Evolutionary conservation across 441 rosid species (phyloP), one percentile per base, ranked within the genome.

Genomic region (Gossypium schwendimanii): DNA sequence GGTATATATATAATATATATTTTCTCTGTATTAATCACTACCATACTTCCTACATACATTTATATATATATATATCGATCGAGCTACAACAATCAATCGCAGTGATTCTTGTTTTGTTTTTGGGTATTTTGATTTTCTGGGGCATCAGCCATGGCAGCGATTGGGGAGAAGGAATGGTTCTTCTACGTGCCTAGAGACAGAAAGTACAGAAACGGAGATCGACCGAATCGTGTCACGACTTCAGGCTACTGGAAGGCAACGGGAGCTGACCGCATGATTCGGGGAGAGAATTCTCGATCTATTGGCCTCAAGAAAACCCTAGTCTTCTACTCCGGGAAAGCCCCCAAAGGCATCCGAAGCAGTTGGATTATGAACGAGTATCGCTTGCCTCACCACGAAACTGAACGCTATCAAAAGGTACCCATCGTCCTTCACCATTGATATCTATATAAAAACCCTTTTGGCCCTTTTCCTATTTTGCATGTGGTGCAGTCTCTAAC

Each of bases 341-440:
- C 99, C 59, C 99, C 99, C 17, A 95, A 93, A 78, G 99, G 99
- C 14, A 85, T 90, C 73, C 88, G 99, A 44, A 88, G 95, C 44
- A 91, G 99, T 65, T 95, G 99, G 99, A 95, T 95, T 70, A 95
- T 95, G 99, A 93, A 95, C 73, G 98, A 95, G 87, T 95, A 95
- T 66, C 93, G 99, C 39, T 80, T 95, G 81, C 99, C 99, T 0
- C 99, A 93, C 7, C 97, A 90, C 21, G 99, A 95, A 49, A 90
- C 97, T 4, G 91, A 93, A 72, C 85, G 91, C 52, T 93, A 90
- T 71, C 97, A 93, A 31, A 95, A 95, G 99, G 99, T 93, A 81
- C 11, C 8, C 4, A 44, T 67, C 39, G 1, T 33, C 39, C 39
- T 33, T 33, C 39, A 33, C 8, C 39, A 33, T 33, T 33, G 39